Conservation (phyloP, 352 stramenopile species). For the Plasmopara halstedii region DNA sequence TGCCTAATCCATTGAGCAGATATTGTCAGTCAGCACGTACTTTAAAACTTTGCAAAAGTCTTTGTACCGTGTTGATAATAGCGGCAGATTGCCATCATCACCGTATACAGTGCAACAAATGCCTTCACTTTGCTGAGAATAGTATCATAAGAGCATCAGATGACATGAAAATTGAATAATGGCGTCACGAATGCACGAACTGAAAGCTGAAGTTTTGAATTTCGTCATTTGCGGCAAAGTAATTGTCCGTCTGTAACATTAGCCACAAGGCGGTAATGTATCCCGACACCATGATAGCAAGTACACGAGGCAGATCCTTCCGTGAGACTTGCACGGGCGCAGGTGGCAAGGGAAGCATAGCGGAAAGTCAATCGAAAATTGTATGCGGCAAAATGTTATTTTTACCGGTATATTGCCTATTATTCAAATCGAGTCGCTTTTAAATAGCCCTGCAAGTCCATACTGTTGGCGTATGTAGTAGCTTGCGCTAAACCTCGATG, state of each 20-base stretch:
- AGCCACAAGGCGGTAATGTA: slow-evolving; percentile 26
- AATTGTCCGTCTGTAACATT: slow-evolving; percentile 44
- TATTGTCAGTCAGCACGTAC: background rate
- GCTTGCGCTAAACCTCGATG: slow-evolving; percentile 70
- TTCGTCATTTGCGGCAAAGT: slow-evolving; percentile 30
- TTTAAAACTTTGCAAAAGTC: background rate
- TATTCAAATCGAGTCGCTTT: slow-evolving; percentile 18
- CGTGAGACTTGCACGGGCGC: slow-evolving; percentile 50
- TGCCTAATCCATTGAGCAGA: slow-evolving; percentile 28
- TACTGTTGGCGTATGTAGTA: slow-evolving; percentile 70
- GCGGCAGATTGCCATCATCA: slow-evolving; percentile 40
- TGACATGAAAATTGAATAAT: background rate
- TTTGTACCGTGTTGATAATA: slow-evolving; percentile 53
- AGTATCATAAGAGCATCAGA: background rate
- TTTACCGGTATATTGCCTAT: slow-evolving; percentile 2
- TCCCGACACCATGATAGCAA: slow-evolving; percentile 28
- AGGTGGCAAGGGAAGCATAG: slow-evolving; percentile 17
- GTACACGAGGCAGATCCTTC: slow-evolving; percentile 40
- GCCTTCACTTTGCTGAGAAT: slow-evolving; percentile 34
- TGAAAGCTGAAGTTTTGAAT: slow-evolving; percentile 50
- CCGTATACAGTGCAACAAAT: slow-evolving; percentile 46
- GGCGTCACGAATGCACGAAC: slow-evolving; percentile 15
- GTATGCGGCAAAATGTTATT: too few species aligned
- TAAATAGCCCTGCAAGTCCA: slow-evolving; percentile 51
- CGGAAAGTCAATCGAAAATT: background rate